Conservation (phyloP, 2,329 filamentous ascomycete genomes). For the Gaeumannomyces sp. region DNA sequence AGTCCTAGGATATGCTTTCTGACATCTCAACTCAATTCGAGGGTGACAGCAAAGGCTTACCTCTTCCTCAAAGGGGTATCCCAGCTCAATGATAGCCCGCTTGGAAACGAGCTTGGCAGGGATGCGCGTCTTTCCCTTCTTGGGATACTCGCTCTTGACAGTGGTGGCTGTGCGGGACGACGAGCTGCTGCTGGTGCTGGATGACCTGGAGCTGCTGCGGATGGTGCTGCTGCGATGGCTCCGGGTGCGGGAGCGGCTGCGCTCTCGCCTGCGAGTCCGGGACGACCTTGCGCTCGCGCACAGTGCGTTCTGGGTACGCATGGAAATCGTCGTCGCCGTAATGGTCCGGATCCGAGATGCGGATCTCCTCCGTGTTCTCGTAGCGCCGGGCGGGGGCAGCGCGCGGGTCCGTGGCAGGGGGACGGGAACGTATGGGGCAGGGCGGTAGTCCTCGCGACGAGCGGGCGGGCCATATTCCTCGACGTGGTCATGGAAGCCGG, state of each 20-base stretch:
- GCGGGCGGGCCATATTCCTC: constrained; percentile 60
- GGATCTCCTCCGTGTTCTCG: constrained; percentile 60
- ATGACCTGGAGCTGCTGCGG: constrained; percentile 35
- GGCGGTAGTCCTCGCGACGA: constrained; percentile 39
- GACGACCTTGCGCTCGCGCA: constrained; percentile 57
- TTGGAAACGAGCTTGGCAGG: constrained; percentile 74
- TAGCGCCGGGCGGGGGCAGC: constrained; percentile 53
- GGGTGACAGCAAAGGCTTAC: constrained; percentile 34
- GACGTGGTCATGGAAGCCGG: constrained; percentile 45
- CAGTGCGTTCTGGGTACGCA: constrained; percentile 48
- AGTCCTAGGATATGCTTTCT: neutral
- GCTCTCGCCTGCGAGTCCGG: constrained; percentile 39
- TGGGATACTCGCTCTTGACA: constrained; percentile 60
- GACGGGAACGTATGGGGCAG: constrained; percentile 52
- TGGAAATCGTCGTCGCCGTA: constrained; percentile 70
- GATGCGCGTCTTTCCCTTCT: constrained; percentile 86
- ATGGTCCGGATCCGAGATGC: constrained; percentile 57
- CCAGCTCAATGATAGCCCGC: constrained; percentile 73
- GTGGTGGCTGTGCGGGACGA: constrained; percentile 40
- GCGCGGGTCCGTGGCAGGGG: constrained; percentile 60
- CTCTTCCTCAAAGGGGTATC: constrained; percentile 83
- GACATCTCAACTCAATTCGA: neutral
- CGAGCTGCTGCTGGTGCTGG: constrained; percentile 40
- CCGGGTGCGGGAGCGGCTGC: constrained; percentile 33
- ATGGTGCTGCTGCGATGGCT: constrained; percentile 30